Percentiles rank a stretch among this genome's conserved stretches.
Conservation (phyloP, 306 rosid genomes). For the Alnus rubra region DNA sequence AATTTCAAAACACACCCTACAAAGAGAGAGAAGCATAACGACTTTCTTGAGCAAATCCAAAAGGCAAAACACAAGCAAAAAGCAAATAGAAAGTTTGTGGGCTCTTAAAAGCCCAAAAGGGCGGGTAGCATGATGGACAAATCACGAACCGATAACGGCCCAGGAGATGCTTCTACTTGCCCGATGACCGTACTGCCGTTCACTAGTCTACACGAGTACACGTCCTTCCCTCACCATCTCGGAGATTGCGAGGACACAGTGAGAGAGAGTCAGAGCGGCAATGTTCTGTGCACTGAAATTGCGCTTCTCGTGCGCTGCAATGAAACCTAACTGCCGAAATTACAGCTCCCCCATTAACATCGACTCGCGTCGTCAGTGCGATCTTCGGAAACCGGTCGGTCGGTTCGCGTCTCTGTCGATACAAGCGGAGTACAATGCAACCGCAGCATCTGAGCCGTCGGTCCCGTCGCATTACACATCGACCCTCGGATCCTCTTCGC, state of each 20-base stretch:
- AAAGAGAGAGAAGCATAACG: no score
- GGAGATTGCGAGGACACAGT: constrained; percentile 20
- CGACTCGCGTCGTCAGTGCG: constrained; percentile 20
- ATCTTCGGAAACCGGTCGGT: constrained; percentile 25
- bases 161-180: background rate
- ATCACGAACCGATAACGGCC: background rate
- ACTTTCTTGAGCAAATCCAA: no score
- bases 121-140: no score
- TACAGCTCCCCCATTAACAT: constrained; percentile 14
- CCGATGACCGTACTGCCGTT: background rate
- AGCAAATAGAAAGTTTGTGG: no score
- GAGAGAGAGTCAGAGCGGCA: constrained; percentile 21
- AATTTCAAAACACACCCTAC: no score
- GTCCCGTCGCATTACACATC: constrained; percentile 44
- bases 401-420: constrained; percentile 28
- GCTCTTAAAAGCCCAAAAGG: no score
- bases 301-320: constrained; percentile 37
- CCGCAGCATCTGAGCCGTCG: constrained; percentile 28
- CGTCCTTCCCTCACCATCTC: background rate
- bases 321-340: constrained; percentile 6
- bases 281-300: constrained; percentile 49
- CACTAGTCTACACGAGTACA: no score
- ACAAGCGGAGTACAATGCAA: constrained; percentile 32
- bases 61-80: no score
- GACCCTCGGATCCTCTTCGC: constrained; percentile 45